Base-by-base conservation (phyloP, 805 yeast genomes). In the Pichia membranifaciens region DNA sequence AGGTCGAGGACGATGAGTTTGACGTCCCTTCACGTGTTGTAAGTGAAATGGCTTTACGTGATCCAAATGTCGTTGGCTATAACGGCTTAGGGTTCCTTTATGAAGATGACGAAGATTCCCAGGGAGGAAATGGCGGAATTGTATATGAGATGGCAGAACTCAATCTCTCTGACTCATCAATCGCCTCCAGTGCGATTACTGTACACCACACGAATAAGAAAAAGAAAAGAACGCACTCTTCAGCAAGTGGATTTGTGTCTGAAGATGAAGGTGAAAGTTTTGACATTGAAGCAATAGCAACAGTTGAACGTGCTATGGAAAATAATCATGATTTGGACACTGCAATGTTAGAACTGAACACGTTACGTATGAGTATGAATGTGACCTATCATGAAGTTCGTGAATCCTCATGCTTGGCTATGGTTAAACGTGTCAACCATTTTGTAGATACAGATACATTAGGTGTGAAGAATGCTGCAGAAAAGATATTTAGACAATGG, bases 291-390 rank as follows among this genome's bases (percentile, higher is more conserved):
- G 99, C 96, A n/a, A 72, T 84, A 50, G 96, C 95, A 10, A 88
- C 97, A 0, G 86, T 93, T 29, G 87, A 83, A 56, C 77, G 99
- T 61, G 95, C 99, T 1, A 76, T 93, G 66, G 91, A 86, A 56
- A 84, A 90, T 59, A 86, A 88, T 64, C 99, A 93, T 66, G 95
- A 87, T 58, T 73, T 88, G 51, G 97, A 91, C 62, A 90, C 96
- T 13, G 97, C 99, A 0, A 69, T 88, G 53, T 70, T 93, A 50
- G 99, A 93, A 68, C 76, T 93, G 58, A 91, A 91, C 63, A 93
- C 99, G 0, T 74, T 93, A 60, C 78, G 98, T 68, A 91, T 93
- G 99, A 87, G 96, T 58, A 85, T 90, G 93, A 88, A 93, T 63
- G 99, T 89, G 16, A 78, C 93, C 0, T 91, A 93, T 65, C 95